Base-by-base conservation (phyloP, 1,284 basidiomycete genomes). In the Fomitiporia mediterranea region DNA sequence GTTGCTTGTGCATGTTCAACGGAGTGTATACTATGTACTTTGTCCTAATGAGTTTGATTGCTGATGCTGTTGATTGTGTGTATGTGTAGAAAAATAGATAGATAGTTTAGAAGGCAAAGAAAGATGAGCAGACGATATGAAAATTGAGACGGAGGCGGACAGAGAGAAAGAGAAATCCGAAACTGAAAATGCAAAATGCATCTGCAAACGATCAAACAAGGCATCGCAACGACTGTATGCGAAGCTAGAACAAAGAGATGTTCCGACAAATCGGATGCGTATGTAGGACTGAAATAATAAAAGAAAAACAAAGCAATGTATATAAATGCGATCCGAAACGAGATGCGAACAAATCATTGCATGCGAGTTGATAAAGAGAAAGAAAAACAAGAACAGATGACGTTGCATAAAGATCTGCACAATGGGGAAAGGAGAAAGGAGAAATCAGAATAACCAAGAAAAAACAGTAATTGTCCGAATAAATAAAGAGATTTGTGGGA, bases 301-400 rank as follows among this genome's bases (percentile, higher is more conserved):
- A 39, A 2, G 38, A 42, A 40, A 38, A 53, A 35, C 28, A 53
- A 54, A 34, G 32, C 21, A 30, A 15, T 54, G 53, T 51, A 28
- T 35, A 47, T 47, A 11, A 39, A 39, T 51, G 40, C 55, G 19
- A 23, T 53, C 51, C 51, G 28, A 40, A 40, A 35, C 28, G 38
- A 51, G 47, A 56, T 51, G 28, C 28, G 46, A 42, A 42, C 39
- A 53, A 25, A 53, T 53, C n/a, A 43, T 19, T 46, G 23, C 44
- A 53, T 53, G 51, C 39, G 28, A 4, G 19, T 35, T 50, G 48
- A 17, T 23, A 37, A 34, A 50, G 52, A 11, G 21, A 28, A 52
- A 35, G 2, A 39, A 53, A 44, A 37, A 19, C 38, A 38, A 53
- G 11, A 42, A 53, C 19, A 44, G 23, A 40, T 15, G 17, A 40